These are phyloP conservation scores for Pseudonectria foliicola DNA, from an alignment of 2,329 filamentous ascomycete genomes.

Conservation along the genomic window DNA sequence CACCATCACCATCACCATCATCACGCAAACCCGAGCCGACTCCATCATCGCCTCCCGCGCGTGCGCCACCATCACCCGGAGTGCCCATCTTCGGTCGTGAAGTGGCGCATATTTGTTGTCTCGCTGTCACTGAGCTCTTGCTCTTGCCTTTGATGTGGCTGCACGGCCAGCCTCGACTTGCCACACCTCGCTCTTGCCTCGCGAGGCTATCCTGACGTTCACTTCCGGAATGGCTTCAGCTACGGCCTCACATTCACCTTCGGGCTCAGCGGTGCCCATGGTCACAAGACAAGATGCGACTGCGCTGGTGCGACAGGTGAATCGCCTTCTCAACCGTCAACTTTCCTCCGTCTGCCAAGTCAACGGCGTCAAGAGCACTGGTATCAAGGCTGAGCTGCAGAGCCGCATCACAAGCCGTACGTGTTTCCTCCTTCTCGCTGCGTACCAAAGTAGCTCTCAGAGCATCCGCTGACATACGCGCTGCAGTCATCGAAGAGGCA, in stretches of 20 bases:
- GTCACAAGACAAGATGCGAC: slow-evolving; percentile 37
- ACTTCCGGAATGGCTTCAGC: slow-evolving; percentile 11
- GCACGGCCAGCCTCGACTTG: slow-evolving; percentile 15
- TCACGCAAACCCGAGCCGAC: no score
- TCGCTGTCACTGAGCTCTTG: not conserved
- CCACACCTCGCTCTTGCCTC: slow-evolving; percentile 6
- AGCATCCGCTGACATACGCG: slow-evolving; percentile 1
- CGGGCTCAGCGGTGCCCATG: slow-evolving; percentile 13
- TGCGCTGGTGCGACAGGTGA: slow-evolving; percentile 37
- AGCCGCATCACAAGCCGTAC: slow-evolving; percentile 69
- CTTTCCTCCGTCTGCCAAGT: slow-evolving; percentile 69
- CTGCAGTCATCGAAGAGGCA: slow-evolving; percentile 35
- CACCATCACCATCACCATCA: no score
- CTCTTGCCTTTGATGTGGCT: slow-evolving; percentile 22
- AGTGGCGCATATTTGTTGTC: not conserved
- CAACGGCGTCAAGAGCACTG: slow-evolving; percentile 69
- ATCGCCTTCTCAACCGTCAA: slow-evolving; percentile 50
- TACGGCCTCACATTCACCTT: slow-evolving; percentile 9
- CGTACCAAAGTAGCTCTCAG: not conserved
- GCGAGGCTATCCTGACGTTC: slow-evolving; percentile 16
- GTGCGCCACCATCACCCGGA: not conserved
- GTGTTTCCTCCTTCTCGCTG: slow-evolving; percentile 30
- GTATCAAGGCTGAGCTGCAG: slow-evolving; percentile 80
- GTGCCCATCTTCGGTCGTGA: no score
- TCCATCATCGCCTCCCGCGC: not conserved